These are phyloP conservation scores for Pythium plurisporium DNA, from an alignment of 352 stramenopile species.

Conservation along the genomic window DNA sequence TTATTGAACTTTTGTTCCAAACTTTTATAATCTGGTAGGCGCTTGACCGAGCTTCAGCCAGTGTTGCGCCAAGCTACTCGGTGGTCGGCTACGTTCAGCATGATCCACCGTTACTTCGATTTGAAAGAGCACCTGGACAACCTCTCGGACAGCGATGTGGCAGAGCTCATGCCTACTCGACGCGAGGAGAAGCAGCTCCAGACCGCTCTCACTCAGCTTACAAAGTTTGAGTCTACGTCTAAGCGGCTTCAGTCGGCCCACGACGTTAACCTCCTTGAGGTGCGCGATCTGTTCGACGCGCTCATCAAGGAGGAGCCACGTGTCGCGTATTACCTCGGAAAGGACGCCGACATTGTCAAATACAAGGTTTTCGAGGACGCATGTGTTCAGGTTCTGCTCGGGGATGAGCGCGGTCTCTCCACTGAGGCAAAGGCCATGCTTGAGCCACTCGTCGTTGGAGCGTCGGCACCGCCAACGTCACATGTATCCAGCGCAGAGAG, in stretches of 20 bases:
- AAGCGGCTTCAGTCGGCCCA: background rate
- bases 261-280: background rate
- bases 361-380: background rate
- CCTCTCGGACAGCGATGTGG: background rate
- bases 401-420: background rate
- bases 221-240: slow-evolving; percentile 1
- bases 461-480: background rate
- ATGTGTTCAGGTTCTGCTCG: background rate
- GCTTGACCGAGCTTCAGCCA: background rate
- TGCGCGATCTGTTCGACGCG: slow-evolving; percentile 10
- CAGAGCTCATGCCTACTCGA: background rate
- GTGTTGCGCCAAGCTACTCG: slow-evolving; percentile 10
- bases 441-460: background rate
- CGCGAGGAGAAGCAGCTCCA: background rate
- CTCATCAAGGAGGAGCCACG: background rate
- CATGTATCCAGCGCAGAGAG: background rate
- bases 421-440: background rate
- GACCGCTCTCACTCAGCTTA: background rate
- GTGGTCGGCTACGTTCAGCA: slow-evolving; percentile 4
- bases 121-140: background rate
- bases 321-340: background rate
- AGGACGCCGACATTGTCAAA: background rate
- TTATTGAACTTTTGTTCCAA: background rate
- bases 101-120: slow-evolving; percentile 7
- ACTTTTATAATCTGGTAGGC: background rate